Conservation (phyloP, 1,139 yeast species). For the Pichia sp. region DNA sequence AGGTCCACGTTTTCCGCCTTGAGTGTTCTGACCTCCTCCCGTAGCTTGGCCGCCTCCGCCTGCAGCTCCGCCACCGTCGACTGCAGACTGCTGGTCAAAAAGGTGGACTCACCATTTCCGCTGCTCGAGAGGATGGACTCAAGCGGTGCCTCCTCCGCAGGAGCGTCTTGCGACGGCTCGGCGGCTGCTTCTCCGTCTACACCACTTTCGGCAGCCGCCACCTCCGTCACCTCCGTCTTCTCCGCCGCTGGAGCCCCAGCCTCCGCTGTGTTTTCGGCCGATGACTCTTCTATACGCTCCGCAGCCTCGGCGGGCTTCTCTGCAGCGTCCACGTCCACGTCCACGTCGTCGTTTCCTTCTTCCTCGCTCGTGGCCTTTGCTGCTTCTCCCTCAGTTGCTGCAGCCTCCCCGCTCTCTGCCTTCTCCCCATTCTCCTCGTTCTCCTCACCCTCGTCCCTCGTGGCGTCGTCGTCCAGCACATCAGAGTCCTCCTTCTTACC, state of each 20-base stretch:
- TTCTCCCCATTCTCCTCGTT: slow-evolving; percentile 5
- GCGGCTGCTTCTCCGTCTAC: neutral
- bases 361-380: slow-evolving; percentile 8
- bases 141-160: slow-evolving; percentile 10
- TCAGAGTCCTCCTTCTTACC: slow-evolving; percentile 16
- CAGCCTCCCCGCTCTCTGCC: neutral
- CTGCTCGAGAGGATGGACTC: slow-evolving; percentile 21
- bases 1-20: slow-evolving; percentile 25
- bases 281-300: too few relatives aligned
- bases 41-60: slow-evolving; percentile 16
- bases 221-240: neutral
- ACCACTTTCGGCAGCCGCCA: neutral
- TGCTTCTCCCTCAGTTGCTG: slow-evolving; percentile 4
- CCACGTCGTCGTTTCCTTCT: neutral
- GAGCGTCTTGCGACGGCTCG: neutral
- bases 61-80: slow-evolving; percentile 18
- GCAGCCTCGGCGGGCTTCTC: neutral
- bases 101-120: slow-evolving; percentile 20
- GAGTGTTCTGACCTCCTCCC: slow-evolving; percentile 14
- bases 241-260: neutral
- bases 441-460: slow-evolving; percentile 4
- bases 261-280: too few relatives aligned
- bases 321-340: neutral
- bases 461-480: slow-evolving; percentile 7
- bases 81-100: slow-evolving; percentile 20